Conservation (phyloP, 257 asterid species). For the Solanum chiquidenum region DNA sequence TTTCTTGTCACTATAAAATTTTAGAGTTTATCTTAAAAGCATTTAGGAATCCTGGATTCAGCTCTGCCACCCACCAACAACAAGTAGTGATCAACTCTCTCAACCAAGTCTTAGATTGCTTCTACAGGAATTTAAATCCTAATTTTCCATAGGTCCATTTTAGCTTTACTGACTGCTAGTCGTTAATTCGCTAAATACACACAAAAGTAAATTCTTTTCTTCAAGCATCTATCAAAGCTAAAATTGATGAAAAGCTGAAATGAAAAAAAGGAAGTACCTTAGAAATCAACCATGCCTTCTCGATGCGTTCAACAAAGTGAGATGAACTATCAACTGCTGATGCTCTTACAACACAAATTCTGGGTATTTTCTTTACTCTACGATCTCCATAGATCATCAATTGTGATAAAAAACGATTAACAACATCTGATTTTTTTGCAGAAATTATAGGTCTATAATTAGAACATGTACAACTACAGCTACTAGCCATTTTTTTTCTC, state of each 20-base stretch:
- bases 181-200: neutral
- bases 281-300: constrained; percentile 86
- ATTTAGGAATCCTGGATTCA: neutral
- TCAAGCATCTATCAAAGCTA: neutral
- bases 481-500: neutral
- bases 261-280: constrained; percentile 31
- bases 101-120: neutral
- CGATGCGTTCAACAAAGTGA: constrained; percentile 56
- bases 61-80: neutral
- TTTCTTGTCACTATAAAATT: neutral
- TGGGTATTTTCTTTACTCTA: neutral
- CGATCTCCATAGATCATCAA: neutral
- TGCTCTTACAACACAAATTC: constrained; percentile 38
- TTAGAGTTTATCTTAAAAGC: neutral
- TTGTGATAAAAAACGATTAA: neutral
- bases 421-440: neutral
- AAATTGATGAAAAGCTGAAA: neutral
- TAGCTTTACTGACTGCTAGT: neutral
- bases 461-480: neutral
- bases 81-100: neutral
- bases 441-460: constrained; percentile 2
- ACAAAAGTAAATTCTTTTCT: neutral
- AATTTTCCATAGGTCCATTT: neutral
- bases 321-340: constrained; percentile 56
- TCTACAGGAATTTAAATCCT: neutral